phyloP scores from a whole-genome alignment of 345 rosid species.

The Hypericum androsaemum region DNA sequence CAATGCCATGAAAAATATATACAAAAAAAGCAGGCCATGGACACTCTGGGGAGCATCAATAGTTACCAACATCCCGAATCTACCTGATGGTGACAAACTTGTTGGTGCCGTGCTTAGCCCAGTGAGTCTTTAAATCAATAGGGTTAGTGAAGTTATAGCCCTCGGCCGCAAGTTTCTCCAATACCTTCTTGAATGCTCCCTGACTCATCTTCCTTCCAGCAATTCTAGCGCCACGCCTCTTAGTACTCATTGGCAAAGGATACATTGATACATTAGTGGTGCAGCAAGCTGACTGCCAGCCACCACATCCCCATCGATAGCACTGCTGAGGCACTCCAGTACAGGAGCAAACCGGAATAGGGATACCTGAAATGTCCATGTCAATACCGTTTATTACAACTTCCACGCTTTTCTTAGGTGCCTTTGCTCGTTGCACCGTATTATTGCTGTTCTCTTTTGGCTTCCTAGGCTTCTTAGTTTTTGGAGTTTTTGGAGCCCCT shows the following conservation, averaged over 20 bases:
- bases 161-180: constrained; percentile 27
- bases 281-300: constrained; percentile 35
- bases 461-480: constrained; percentile 19
- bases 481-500: constrained; percentile 14
- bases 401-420: too few relatives aligned
- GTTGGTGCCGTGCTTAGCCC: constrained; percentile 35
- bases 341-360: constrained; percentile 29
- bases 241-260: constrained; percentile 29
- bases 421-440: too few relatives aligned
- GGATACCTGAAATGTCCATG: constrained; percentile 25
- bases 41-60: too few relatives aligned
- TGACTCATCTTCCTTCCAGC: constrained; percentile 33
- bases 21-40: too few relatives aligned
- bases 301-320: constrained; percentile 32
- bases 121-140: constrained; percentile 24
- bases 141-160: constrained; percentile 27
- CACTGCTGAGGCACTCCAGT: constrained; percentile 29
- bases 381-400: constrained; percentile 1
- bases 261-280: constrained; percentile 20
- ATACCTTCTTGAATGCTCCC: constrained; percentile 27
- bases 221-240: constrained; percentile 27
- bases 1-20: too few relatives aligned
- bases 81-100: constrained; percentile 34
- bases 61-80: neutral
- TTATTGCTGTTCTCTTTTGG: constrained; percentile 6